phyloP scores from a whole-genome alignment of 148 eudicot genomes.

The Arctostaphylos glauca region DNA sequence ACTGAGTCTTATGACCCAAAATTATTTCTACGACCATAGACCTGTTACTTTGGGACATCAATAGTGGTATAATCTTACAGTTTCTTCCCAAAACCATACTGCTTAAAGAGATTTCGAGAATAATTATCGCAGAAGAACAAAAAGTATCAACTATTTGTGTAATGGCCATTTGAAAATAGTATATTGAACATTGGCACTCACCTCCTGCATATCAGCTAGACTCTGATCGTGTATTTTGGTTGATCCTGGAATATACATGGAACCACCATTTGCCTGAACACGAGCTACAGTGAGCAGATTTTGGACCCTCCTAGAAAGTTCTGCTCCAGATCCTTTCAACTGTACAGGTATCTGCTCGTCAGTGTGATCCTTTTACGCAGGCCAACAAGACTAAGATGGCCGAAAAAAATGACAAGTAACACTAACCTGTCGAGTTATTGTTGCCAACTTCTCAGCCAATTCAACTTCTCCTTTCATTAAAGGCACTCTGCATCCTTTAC shows the following conservation, averaged over 20 bases:
- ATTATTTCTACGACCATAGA: background rate
- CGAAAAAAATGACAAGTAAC: background rate
- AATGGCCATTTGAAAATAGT: background rate
- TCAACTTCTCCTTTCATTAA: slow-evolving; percentile 93
- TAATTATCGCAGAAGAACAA: background rate
- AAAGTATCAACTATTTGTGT: background rate
- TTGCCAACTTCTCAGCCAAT: slow-evolving; percentile 86
- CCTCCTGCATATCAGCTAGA: slow-evolving; percentile 96
- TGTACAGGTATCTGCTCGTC: slow-evolving; percentile 35
- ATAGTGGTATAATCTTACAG: background rate
- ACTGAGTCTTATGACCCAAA: background rate
- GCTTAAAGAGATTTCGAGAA: background rate
- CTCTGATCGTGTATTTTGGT: slow-evolving; percentile 86
- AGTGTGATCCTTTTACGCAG: slow-evolving; percentile 23
- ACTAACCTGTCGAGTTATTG: slow-evolving; percentile 72
- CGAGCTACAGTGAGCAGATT: slow-evolving; percentile 79
- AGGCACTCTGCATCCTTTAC: slow-evolving; percentile 81
- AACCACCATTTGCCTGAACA: slow-evolving; percentile 69
- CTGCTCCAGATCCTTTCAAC: slow-evolving; percentile 97
- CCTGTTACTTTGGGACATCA: background rate
- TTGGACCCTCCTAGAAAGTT: slow-evolving; percentile 97
- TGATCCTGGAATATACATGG: slow-evolving; percentile 76
- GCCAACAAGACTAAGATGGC: background rate
- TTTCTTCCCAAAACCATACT: background rate
- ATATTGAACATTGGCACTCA: slow-evolving; percentile 22